These are phyloP conservation scores for Euphorbia tirucalli DNA, from an alignment of 345 rosid genomes.

Conservation along the genomic window DNA sequence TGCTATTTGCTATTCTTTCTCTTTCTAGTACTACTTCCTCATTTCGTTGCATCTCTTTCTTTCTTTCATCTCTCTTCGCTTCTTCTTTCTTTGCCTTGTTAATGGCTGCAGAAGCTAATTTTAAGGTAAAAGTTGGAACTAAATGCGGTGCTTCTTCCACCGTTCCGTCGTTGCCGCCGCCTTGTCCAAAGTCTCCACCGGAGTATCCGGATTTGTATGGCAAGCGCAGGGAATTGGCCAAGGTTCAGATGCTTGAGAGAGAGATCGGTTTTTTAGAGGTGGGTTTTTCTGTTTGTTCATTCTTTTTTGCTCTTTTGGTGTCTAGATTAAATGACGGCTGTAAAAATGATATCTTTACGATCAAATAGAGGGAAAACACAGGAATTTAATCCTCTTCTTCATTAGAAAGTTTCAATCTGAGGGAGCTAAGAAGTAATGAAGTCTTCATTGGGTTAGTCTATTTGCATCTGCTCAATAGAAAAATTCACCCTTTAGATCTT, in stretches of 20 bases:
- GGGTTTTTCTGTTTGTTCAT: conserved; percentile 18
- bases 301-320: not conserved
- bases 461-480: not conserved
- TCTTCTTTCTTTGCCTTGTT: not conserved
- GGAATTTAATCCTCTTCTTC: not conserved
- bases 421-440: not conserved
- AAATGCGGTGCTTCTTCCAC: conserved; percentile 11
- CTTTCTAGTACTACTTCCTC: not conserved
- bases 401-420: not conserved
- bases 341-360: not conserved
- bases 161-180: conserved; percentile 34
- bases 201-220: conserved; percentile 95
- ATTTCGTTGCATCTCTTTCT: too few species aligned
- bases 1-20: conserved; percentile 8
- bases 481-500: not conserved
- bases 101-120: not conserved
- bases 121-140: too few species aligned
- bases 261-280: conserved; percentile 91
- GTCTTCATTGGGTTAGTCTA: not conserved
- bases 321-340: not conserved
- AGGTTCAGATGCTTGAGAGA: conserved; percentile 84
- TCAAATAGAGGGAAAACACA: not conserved
- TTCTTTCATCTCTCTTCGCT: too few species aligned
- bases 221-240: conserved; percentile 72
- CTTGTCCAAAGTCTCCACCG: conserved; percentile 89